Percentiles rank a stretch among this genome's conserved stretches.
Conservation (phyloP, 257 asterid species). For the Solanum corneliomulleri region DNA sequence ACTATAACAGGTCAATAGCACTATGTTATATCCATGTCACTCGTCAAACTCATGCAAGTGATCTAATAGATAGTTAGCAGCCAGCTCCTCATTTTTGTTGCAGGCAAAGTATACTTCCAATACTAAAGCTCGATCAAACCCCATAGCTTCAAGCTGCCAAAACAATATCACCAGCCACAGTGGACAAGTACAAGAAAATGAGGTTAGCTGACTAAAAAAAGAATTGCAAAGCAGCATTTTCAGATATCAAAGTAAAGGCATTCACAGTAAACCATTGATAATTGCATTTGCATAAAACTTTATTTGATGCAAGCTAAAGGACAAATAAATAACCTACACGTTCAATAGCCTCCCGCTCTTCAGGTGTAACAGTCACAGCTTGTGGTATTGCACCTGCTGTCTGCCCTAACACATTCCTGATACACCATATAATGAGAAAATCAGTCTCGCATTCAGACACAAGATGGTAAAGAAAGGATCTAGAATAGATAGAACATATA, state of each 20-base stretch:
- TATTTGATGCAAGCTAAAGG: background rate
- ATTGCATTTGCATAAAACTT: background rate
- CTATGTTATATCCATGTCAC: conserved; percentile 7
- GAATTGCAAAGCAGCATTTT: background rate
- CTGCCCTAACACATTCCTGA: conserved; percentile 62
- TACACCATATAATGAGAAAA: background rate
- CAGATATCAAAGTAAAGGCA: background rate
- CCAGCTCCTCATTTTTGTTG: conserved; percentile 93
- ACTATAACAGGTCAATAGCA: background rate
- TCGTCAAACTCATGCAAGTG: conserved; percentile 82
- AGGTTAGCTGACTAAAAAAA: background rate
- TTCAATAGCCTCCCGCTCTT: conserved; percentile 83
- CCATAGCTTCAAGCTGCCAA: conserved; percentile 91
- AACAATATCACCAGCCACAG: background rate
- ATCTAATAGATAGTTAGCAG: conserved; percentile 78
- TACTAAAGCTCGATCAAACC: conserved; percentile 70
- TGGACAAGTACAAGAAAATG: background rate
- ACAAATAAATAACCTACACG: conserved; percentile 42
- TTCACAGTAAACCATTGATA: background rate
- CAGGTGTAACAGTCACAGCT: conserved; percentile 78
- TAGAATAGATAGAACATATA: background rate
- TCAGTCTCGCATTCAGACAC: background rate
- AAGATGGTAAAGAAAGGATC: background rate
- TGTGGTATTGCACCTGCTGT: conserved; percentile 77
- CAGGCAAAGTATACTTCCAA: conserved; percentile 83